Conservation (phyloP, 208 protist genomes). For the Crithidia bombi region DNA sequence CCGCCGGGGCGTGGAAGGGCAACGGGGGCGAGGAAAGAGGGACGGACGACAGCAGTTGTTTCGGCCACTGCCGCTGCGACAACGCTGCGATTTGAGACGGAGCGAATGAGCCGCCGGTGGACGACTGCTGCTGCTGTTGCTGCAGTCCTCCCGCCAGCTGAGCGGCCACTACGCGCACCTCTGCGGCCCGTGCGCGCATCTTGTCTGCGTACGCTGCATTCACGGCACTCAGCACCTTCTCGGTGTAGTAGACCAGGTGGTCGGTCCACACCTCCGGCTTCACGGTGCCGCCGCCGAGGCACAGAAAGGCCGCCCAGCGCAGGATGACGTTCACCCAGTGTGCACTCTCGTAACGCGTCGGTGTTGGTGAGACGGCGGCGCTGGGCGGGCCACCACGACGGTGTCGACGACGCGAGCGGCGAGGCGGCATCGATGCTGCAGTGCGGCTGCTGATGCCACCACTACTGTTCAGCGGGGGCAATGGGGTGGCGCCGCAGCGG, state of each 20-base stretch:
- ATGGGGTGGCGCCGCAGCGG: not conserved
- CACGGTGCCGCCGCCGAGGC: constrained; percentile 72
- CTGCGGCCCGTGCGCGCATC: constrained; percentile 20
- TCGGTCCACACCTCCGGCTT: constrained; percentile 67
- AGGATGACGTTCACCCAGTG: constrained; percentile 71
- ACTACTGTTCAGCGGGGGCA: too few relatives aligned
- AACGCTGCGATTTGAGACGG: too few relatives aligned
- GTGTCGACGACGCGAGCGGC: constrained; percentile 25
- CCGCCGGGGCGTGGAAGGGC: not conserved
- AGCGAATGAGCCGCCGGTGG: not conserved
- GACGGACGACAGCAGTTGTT: not conserved
- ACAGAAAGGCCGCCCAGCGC: constrained; percentile 60
- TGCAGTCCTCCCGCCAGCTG: not conserved
- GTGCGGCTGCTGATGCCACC: not conserved
- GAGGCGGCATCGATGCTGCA: not conserved
- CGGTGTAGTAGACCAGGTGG: constrained; percentile 52
- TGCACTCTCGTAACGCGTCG: constrained; percentile 44
- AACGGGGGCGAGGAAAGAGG: not conserved
- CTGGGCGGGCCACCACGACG: constrained; percentile 17
- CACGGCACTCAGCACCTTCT: constrained; percentile 16
- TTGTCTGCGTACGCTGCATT: constrained; percentile 23
- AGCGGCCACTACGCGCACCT: constrained; percentile 5
- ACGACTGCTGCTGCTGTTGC: not conserved
- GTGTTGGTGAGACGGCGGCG: constrained; percentile 16
- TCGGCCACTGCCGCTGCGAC: constrained; percentile 2